These are phyloP conservation scores for Xylaria venustula DNA, from an alignment of 495 filamentous ascomycete species.

Conservation along the genomic window DNA sequence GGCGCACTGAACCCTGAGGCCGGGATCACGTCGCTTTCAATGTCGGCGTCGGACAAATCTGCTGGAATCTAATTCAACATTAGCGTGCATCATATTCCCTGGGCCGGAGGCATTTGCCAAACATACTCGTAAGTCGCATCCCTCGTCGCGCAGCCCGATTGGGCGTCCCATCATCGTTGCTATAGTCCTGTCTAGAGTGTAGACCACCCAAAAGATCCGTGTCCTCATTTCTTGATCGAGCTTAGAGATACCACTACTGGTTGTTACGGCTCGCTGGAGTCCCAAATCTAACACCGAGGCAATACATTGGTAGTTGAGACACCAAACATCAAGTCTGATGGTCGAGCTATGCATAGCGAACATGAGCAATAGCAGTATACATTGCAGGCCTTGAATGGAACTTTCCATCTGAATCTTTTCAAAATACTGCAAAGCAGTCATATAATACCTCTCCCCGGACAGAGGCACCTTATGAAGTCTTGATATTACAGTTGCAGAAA, in stretches of 20 bases:
- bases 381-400: conserved; percentile 41
- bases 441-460: conserved; percentile 44
- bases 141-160: conserved; percentile 50
- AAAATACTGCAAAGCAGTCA: conserved; percentile 42
- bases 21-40: not conserved
- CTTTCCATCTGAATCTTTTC: conserved; percentile 38
- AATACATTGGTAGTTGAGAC: conserved; percentile 48
- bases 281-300: conserved; percentile 47
- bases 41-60: conserved; percentile 15
- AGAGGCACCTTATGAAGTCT: conserved; percentile 39
- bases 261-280: conserved; percentile 42
- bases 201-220: conserved; percentile 49
- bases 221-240: conserved; percentile 50
- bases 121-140: conserved; percentile 46
- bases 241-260: conserved; percentile 34
- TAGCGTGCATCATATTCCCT: not conserved
- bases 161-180: conserved; percentile 51
- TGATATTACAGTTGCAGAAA: conserved; percentile 43
- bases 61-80: conserved; percentile 5
- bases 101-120: not conserved
- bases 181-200: conserved; percentile 45
- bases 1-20: conserved; percentile 3
- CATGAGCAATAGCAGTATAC: conserved; percentile 44
- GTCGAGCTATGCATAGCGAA: conserved; percentile 49
- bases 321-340: conserved; percentile 47